Evolutionary conservation across 192 early-diverging fungal species (phyloP), one percentile per base, ranked within the genome.

Genomic region (Linnemannia hyalina): DNA sequence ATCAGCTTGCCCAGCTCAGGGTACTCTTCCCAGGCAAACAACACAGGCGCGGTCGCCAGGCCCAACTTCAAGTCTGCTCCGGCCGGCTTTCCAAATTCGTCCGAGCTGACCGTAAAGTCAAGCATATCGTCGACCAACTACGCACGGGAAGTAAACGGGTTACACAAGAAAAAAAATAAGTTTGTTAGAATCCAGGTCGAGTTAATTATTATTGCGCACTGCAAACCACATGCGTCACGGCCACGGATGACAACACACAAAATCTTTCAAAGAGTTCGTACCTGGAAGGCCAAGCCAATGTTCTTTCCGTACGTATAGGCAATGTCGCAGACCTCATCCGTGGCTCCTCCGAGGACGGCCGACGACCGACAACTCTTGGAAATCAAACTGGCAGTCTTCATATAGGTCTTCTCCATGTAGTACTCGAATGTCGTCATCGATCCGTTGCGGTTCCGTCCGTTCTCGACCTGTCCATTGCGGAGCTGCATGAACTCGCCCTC

Each of bases 401-500:
- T 90, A 75, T 98, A 99, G 1, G 95, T 97, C 88, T 98, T 98
- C 77, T 98, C 92, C 90, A 99, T 89, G 80, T 99, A 99, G 89
- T 98, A 97, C 46, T 95, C 93, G 82, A 99, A 97, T 4, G 93
- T 90, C 22, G 88, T 88, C 85, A 85, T 89, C 41, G 68, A 46
- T 22, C 78, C 76, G 13, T 52, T 75, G 9, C 46, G 22, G 46
- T 68, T 76, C 75, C 57, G 68, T 75, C 82, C 78, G 13, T 88
- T 82, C 65, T 82, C 87, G 20, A 81, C 72, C 75, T 87, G 83
- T 32, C 80, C 77, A 70, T 89, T 87, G 20, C 87, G 85, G 11
- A 99, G 90, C 88, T 98, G 98, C 96, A 98, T 98, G 73, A 99
- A 97, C 89, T 99, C 98, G 29, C 98, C 98, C 80, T 99, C 98